phyloP scores from a whole-genome alignment of 345 rosid species.

The Syzygium aromaticum region DNA sequence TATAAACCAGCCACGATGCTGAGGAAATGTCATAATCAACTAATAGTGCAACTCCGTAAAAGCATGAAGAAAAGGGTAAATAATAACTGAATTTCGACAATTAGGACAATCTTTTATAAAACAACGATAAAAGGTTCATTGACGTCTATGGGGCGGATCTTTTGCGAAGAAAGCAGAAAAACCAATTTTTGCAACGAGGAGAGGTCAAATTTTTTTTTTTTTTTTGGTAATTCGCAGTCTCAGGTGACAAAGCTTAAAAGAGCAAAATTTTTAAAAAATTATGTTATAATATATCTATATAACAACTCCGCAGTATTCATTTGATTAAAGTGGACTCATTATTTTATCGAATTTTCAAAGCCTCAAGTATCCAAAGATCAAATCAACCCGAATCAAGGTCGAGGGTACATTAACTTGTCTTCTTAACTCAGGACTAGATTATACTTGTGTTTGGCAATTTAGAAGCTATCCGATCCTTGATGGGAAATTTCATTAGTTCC shows the following conservation, averaged over 20 bases:
- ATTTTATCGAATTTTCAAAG: neutral
- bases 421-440: too few relatives aligned
- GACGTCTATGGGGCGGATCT: neutral
- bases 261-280: too few relatives aligned
- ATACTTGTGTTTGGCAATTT: neutral
- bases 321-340: neutral
- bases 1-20: neutral
- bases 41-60: neutral
- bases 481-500: neutral
- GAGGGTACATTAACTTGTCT: too few relatives aligned
- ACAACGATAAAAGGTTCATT: neutral
- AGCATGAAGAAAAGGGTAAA: rapidly evolving
- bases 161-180: neutral
- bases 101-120: neutral
- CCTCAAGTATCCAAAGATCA: neutral
- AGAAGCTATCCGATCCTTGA: neutral
- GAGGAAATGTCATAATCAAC: neutral
- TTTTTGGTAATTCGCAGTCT: too few relatives aligned
- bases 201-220: too few relatives aligned
- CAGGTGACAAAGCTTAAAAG: too few relatives aligned
- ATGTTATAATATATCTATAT: too few relatives aligned
- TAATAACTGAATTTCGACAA: neutral
- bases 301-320: neutral
- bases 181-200: neutral
- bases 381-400: neutral